Base-by-base conservation (phyloP, 1,139 yeast species). In the Sugiyamaella grinbergsii region DNA sequence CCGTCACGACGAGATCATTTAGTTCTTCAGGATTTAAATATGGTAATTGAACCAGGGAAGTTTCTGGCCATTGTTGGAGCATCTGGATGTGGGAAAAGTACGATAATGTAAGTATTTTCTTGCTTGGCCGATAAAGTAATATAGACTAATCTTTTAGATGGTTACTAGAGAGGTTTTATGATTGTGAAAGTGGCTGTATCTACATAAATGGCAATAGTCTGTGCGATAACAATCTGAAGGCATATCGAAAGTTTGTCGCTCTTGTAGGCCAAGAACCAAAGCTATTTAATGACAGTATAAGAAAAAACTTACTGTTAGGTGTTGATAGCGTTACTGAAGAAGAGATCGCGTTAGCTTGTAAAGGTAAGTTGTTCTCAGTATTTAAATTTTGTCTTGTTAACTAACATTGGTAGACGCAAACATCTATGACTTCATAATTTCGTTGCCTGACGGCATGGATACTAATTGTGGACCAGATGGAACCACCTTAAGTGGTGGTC, bases 61-160 rank as follows among this genome's bases (percentile, higher is more conserved):
- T 88, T 87, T 62, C 87, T 89, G 28, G 95, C 98, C 60, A 78
- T 91, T 55, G 98, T 91, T 2, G 98, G 98, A 0, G 94, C 97
- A 1, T 88, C 96, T 3, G 98, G 98, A 4, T 81, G 95, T 61
- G 98, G 98, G 33, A 91, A 91, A 69, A 86, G 96, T 1, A 91
- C 97, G 49, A 70, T 89, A 49, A 77, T 90, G 58, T 73, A 95
- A 52, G 89, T 88, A 66, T 91, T 91, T 66, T 83, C 86, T 57
- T 94, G 95, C 1, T 62, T 73, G 2, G 62, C 72, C 0, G 98
- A 98, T 5, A 61, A 68, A 42, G 81, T 91, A 13, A 58, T 75
- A 23, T 75, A n/a, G n/a, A n/a, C n/a, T n/a, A n/a, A n/a, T n/a
- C n/a, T n/a, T n/a, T n/a, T n/a, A n/a, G n/a, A n/a, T n/a, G n/a